Conservation (phyloP, 495 filamentous ascomycete genomes). For the Bombardia bombarda region DNA sequence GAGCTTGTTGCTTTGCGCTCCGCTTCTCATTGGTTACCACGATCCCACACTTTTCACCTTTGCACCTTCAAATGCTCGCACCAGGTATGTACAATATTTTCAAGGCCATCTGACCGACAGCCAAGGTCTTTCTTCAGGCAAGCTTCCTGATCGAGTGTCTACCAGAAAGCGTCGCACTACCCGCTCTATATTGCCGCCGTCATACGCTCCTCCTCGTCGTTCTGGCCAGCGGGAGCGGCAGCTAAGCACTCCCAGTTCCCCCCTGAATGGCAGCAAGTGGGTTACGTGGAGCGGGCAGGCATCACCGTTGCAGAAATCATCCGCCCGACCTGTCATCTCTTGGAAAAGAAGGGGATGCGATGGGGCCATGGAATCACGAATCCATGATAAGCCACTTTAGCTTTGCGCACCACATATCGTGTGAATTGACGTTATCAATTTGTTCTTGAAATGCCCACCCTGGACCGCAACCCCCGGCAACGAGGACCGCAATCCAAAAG, state of each 20-base stretch:
- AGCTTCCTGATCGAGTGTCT: neutral
- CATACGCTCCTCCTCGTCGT: neutral
- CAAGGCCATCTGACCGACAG: conserved; percentile 7
- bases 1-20: conserved; percentile 9
- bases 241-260: conserved; percentile 4
- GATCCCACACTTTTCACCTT: neutral
- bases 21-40: conserved; percentile 3
- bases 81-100: neutral
- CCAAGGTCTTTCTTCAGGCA: neutral
- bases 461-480: too few species aligned
- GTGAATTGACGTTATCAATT: neutral
- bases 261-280: neutral
- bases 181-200: neutral
- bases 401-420: neutral
- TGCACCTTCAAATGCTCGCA: neutral
- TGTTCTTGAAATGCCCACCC: too few species aligned
- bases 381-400: neutral
- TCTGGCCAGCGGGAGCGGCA: conserved; percentile 2
- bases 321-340: neutral
- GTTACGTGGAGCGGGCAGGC: neutral
- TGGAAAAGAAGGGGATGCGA: neutral
- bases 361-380: too few species aligned
- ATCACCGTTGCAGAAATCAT: neutral
- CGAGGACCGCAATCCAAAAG: too few species aligned
- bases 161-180: neutral